These are phyloP conservation scores for Macrocystidia cucumis DNA, from an alignment of 1,284 basidiomycete species.

Conservation along the genomic window DNA sequence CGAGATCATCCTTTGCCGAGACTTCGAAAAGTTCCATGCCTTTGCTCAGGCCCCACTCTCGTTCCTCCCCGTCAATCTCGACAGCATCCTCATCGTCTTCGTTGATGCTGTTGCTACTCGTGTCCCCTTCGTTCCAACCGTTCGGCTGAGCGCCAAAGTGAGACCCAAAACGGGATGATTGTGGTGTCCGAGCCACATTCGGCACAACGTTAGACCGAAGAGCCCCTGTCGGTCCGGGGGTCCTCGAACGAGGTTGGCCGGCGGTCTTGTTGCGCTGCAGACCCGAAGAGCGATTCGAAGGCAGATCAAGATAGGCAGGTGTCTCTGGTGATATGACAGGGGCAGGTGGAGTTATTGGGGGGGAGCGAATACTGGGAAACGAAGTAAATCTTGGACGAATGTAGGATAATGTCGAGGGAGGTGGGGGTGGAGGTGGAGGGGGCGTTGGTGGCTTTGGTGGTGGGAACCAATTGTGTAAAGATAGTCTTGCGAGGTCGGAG, in stretches of 20 bases:
- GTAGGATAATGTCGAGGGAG: constrained; percentile 68
- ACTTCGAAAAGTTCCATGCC: constrained; percentile 83
- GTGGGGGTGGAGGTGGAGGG: constrained; percentile 48
- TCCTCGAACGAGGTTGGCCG: constrained; percentile 30
- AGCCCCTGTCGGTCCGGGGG: constrained; percentile 19
- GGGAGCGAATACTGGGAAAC: constrained; percentile 66
- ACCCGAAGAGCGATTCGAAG: constrained; percentile 30
- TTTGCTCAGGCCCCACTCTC: constrained; percentile 70
- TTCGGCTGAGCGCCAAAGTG: constrained; percentile 39
- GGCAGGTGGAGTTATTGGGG: constrained; percentile 31
- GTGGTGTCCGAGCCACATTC: constrained; percentile 31
- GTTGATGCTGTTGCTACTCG: constrained; percentile 55
- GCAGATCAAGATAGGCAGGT: constrained; percentile 46
- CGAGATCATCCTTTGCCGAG: constrained; percentile 75
- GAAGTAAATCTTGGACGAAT: constrained; percentile 83
- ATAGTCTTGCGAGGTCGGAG: constrained; percentile 70
- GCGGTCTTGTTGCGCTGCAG: constrained; percentile 41
- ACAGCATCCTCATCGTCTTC: constrained; percentile 56
- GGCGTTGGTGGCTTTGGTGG: constrained; percentile 62
- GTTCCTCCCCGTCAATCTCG: constrained; percentile 42
- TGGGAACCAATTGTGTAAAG: constrained; percentile 80
- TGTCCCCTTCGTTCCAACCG: constrained; percentile 51
- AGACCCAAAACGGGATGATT: constrained; percentile 47
- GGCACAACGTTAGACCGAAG: constrained; percentile 40
- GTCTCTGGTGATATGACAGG: constrained; percentile 33